Conservation (phyloP, 2,329 filamentous ascomycete species). For the Blastomyces silverae region DNA sequence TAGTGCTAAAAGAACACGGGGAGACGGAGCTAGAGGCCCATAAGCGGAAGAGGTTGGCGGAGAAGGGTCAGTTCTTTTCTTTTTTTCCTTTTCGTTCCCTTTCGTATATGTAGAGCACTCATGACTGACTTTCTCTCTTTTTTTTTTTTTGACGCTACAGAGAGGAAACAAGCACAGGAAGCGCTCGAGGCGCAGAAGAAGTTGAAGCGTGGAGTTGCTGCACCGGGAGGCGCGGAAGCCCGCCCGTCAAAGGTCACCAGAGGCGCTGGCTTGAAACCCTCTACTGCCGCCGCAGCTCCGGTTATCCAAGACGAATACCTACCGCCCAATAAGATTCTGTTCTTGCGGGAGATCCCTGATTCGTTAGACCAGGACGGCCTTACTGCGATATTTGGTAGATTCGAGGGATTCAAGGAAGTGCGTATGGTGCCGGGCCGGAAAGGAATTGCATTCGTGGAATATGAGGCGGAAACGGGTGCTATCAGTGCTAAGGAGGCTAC, state of each 20-base stretch:
- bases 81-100: conserved; percentile 10
- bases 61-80: conserved; percentile 62
- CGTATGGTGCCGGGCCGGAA: conserved; percentile 77
- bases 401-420: conserved; percentile 91
- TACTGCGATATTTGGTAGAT: conserved; percentile 73
- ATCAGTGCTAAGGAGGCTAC: conserved; percentile 93
- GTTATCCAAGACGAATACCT: conserved; percentile 96
- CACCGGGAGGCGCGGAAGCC: conserved; percentile 41
- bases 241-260: conserved; percentile 65
- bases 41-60: conserved; percentile 73
- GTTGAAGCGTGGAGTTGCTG: conserved; percentile 57
- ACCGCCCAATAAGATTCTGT: conserved; percentile 93
- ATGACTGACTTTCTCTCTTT: not conserved
- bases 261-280: conserved; percentile 69
- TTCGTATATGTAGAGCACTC: not conserved
- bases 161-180: conserved; percentile 74
- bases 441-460: conserved; percentile 94
- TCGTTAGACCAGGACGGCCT: conserved; percentile 76
- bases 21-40: conserved; percentile 80
- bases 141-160: conserved; percentile 38
- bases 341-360: conserved; percentile 85
- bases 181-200: conserved; percentile 71
- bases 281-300: conserved; percentile 58
- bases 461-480: conserved; percentile 80
- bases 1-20: conserved; percentile 64